A percentile compares a stretch with the other conserved stretches of the same genome.
phyloP scores from a whole-genome alignment of 805 yeast species.

The Suhomyces kilbournensis region DNA sequence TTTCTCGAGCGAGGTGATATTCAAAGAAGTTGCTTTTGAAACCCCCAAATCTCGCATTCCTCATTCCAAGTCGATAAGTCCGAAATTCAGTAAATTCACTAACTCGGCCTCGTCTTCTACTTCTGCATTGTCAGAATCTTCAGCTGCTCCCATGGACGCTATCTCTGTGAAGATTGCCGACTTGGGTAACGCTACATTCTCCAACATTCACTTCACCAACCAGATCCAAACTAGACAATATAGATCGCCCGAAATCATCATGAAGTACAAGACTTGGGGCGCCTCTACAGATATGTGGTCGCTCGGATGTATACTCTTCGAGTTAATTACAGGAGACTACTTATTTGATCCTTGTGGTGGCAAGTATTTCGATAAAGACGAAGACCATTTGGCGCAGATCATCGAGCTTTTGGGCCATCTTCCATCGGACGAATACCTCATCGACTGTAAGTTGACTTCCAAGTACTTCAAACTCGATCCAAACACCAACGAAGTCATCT shows the following conservation, averaged over 20 bases:
- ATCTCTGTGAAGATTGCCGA: slow-evolving; percentile 76
- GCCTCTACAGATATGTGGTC: slow-evolving; percentile 64
- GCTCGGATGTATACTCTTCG: slow-evolving; percentile 56
- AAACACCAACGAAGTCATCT: slow-evolving; percentile 22
- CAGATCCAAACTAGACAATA: slow-evolving; percentile 92
- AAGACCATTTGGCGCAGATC: slow-evolving; percentile 62
- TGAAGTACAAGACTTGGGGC: slow-evolving; percentile 51
- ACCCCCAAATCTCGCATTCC: background rate
- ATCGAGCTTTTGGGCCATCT: slow-evolving; percentile 50
- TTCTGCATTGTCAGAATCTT: background rate
- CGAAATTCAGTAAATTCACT: background rate
- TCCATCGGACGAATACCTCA: slow-evolving; percentile 38
- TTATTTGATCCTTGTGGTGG: slow-evolving; percentile 60
- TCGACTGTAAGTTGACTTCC: slow-evolving; percentile 36
- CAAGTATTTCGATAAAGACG: slow-evolving; percentile 47
- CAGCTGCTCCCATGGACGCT: background rate
- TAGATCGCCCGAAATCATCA: slow-evolving; percentile 71
- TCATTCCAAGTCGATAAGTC: background rate
- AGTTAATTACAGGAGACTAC: slow-evolving; percentile 59
- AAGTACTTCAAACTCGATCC: slow-evolving; percentile 39
- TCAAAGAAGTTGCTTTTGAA: slow-evolving; percentile 7
- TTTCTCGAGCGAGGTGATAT: slow-evolving; percentile 8
- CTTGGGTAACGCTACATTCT: slow-evolving; percentile 88
- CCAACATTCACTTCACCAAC: slow-evolving; percentile 75
- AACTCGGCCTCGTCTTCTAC: background rate